Conservation (phyloP, 2,329 filamentous ascomycete species). For the Colletotrichum sp. region DNA sequence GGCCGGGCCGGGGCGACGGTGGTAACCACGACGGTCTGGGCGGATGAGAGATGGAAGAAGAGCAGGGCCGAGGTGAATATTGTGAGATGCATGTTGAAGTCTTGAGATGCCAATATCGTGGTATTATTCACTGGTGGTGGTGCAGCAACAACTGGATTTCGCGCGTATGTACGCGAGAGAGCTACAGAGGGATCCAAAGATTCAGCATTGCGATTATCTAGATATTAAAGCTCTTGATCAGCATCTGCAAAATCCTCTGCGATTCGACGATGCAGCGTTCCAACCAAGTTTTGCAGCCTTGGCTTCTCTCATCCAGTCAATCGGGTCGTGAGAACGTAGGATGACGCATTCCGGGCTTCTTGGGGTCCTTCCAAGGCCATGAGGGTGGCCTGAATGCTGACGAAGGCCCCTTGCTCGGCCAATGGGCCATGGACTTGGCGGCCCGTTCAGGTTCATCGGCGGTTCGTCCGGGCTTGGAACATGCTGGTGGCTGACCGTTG, state of each 20-base stretch:
- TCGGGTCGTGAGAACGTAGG: not conserved
- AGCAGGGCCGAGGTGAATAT: not conserved
- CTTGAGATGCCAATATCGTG: not conserved
- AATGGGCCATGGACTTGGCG: constrained; percentile 1
- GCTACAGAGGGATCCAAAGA: fast-evolving
- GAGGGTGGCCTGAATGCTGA: not conserved
- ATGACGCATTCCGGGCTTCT: constrained; percentile 2
- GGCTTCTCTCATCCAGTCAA: not conserved
- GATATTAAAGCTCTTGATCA: not conserved
- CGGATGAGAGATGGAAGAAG: not conserved
- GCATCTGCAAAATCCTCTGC: not conserved
- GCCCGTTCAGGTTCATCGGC: not conserved
- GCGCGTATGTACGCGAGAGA: not conserved
- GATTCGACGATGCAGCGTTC: not conserved
- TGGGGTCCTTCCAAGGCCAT: not conserved
- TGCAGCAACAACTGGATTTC: not conserved
- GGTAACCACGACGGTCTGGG: constrained; percentile 18
- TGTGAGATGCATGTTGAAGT: not conserved
- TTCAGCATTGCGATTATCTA: not conserved
- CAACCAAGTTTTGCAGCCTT: not conserved
- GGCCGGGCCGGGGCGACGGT: constrained; percentile 28
- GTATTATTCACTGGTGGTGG: not conserved
- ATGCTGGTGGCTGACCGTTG: not conserved
- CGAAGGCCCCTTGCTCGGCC: not conserved
- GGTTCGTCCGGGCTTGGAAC: not conserved